These are phyloP conservation scores for Solanum chaucha DNA, from an alignment of 257 asterid species.

Conservation along the genomic window DNA sequence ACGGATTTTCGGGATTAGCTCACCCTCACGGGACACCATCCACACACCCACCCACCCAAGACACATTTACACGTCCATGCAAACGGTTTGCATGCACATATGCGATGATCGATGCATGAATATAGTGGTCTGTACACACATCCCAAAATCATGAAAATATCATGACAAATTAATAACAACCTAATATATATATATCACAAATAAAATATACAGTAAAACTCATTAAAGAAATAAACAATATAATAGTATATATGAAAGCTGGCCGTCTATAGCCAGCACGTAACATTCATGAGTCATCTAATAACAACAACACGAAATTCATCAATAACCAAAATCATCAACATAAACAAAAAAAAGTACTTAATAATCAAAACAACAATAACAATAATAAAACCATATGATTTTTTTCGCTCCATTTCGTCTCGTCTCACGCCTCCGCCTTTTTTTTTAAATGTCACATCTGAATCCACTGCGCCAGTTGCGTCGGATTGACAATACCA, in stretches of 20 bases:
- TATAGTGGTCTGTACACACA: neutral
- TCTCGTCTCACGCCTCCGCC: neutral
- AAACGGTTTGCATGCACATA: neutral
- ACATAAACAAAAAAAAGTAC: neutral
- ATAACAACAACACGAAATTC: neutral
- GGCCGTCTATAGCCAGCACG: neutral
- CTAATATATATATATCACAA: no score
- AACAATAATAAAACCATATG: neutral
- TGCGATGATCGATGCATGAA: neutral
- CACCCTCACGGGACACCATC: neutral
- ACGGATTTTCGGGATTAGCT: neutral
- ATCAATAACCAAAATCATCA: neutral
- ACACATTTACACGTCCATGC: neutral
- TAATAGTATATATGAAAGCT: neutral
- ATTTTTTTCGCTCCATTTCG: neutral
- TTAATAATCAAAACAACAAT: neutral
- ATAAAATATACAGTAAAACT: neutral
- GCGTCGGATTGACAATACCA: slow-evolving; percentile 64
- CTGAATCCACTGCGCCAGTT: slow-evolving; percentile 59
- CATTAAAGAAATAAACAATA: neutral
- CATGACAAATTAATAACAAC: neutral
- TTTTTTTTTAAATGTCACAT: slow-evolving; percentile 14
- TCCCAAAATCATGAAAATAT: neutral
- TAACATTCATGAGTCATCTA: neutral
- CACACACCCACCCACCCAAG: neutral